Percentiles rank a stretch among this genome's conserved stretches.
phyloP scores from a whole-genome alignment of 2,329 filamentous ascomycete genomes.

The Raffaelea deltoideospora region DNA sequence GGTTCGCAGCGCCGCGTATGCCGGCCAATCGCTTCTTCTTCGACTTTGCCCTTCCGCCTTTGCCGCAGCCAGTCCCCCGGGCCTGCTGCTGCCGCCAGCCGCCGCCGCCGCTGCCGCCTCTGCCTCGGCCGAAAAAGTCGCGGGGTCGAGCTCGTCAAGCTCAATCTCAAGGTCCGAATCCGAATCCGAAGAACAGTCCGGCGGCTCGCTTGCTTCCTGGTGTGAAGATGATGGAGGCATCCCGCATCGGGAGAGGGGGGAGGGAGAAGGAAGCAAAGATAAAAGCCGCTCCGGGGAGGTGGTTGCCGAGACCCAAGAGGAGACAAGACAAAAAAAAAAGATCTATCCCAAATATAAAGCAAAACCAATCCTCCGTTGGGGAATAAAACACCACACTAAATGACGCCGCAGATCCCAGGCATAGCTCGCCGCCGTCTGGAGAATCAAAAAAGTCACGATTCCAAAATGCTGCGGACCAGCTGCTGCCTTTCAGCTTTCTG shows the following conservation, averaged over 20 bases:
- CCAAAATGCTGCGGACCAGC: too few species aligned
- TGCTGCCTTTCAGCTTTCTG: too few species aligned
- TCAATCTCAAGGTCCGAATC: slow-evolving; percentile 69
- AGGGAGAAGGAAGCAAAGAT: background rate
- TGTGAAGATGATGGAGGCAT: slow-evolving; percentile 41
- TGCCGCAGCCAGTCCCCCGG: background rate
- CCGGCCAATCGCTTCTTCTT: slow-evolving; percentile 23
- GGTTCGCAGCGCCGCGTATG: slow-evolving; percentile 55
- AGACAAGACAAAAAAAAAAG: too few species aligned
- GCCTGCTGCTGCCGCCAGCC: slow-evolving; percentile 20
- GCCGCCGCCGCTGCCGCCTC: slow-evolving; percentile 15
- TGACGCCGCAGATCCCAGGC: too few species aligned
- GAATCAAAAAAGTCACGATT: too few species aligned
- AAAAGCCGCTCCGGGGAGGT: too few species aligned
- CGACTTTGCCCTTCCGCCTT: background rate
- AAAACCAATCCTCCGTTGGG: too few species aligned
- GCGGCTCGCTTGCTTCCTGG: slow-evolving; percentile 42
- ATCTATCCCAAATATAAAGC: too few species aligned
- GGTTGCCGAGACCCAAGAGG: too few species aligned
- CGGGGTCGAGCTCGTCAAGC: slow-evolving; percentile 63
- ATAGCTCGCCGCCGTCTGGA: too few species aligned
- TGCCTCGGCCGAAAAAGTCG: slow-evolving; percentile 12
- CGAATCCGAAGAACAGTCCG: slow-evolving; percentile 51
- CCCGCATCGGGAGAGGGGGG: slow-evolving; percentile 23
- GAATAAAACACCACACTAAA: too few species aligned